phyloP scores from a whole-genome alignment of 2,329 filamentous ascomycete genomes.

The Xylariales sp. region DNA sequence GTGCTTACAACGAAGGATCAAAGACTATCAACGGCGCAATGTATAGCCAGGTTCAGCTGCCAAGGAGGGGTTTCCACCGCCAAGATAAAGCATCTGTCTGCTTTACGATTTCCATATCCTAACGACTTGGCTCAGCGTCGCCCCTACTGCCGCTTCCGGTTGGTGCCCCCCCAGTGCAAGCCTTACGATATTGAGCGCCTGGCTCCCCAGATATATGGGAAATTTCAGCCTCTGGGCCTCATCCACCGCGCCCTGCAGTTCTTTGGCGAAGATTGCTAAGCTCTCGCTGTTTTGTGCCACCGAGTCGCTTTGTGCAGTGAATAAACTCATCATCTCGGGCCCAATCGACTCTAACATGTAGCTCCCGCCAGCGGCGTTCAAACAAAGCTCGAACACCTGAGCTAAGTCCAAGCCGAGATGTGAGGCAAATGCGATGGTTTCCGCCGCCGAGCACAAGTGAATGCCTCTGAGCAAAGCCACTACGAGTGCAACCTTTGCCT shows the following conservation, averaged over 20 bases:
- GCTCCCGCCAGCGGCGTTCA: constrained; percentile 41
- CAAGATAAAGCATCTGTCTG: too few relatives aligned
- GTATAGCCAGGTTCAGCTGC: too few relatives aligned
- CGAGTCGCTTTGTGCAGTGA: constrained; percentile 20
- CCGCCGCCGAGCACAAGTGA: constrained; percentile 37
- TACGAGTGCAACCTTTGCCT: constrained; percentile 34
- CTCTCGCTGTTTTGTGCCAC: constrained; percentile 16
- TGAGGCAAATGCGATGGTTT: constrained; percentile 37
- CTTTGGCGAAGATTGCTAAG: constrained; percentile 25
- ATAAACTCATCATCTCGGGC: constrained; percentile 32
- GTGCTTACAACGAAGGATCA: too few relatives aligned
- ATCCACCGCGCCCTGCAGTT: constrained; percentile 33
- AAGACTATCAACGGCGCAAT: too few relatives aligned
- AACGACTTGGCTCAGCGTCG: constrained; percentile 19
- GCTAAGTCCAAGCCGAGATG: constrained; percentile 38
- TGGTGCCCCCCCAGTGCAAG: constrained; percentile 22
- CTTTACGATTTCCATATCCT: constrained; percentile 23
- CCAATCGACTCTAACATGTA: constrained; percentile 32
- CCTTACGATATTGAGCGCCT: constrained; percentile 33
- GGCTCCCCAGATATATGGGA: constrained; percentile 35
- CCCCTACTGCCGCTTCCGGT: constrained; percentile 13
- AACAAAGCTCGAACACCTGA: constrained; percentile 39
- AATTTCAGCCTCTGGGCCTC: constrained; percentile 38
- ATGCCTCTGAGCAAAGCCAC: constrained; percentile 36
- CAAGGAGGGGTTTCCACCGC: too few relatives aligned